phyloP scores from a whole-genome alignment of 2,329 filamentous ascomycete genomes.

The Setomelanomma holmii region DNA sequence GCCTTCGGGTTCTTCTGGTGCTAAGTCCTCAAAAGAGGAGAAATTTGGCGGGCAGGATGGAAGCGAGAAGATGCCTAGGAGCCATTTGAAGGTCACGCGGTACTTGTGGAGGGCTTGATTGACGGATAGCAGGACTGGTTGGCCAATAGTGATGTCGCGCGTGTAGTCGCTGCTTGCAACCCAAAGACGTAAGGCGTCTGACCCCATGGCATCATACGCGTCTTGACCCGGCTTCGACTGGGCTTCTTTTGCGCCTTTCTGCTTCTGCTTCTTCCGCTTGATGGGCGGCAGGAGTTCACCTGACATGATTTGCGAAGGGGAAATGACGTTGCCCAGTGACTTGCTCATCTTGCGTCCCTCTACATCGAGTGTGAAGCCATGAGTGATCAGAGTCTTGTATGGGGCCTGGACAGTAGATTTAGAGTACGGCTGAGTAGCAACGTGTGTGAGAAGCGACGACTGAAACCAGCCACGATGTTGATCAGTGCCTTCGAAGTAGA shows the following conservation, averaged over 20 bases:
- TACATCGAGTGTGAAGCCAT: constrained; percentile 91
- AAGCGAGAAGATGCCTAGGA: constrained; percentile 70
- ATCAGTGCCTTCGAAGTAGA: constrained; percentile 93
- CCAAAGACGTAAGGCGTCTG: constrained; percentile 90
- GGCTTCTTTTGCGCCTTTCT: constrained; percentile 45
- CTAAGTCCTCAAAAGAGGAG: constrained; percentile 29
- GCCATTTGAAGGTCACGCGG: constrained; percentile 87
- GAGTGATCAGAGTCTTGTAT: constrained; percentile 89
- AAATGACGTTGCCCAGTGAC: constrained; percentile 87
- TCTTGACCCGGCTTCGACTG: constrained; percentile 24
- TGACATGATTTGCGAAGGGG: constrained; percentile 82
- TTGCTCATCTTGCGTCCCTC: constrained; percentile 99
- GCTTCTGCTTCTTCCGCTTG: constrained; percentile 67
- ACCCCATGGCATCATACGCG: constrained; percentile 74
- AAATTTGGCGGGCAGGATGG: constrained; percentile 46
- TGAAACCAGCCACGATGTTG: constrained; percentile 99
- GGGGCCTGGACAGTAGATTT: constrained; percentile 62
- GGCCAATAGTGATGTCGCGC: constrained; percentile 81
- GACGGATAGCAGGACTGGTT: constrained; percentile 76
- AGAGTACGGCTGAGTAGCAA: constrained; percentile 64
- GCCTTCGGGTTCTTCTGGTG: constrained; percentile 11
- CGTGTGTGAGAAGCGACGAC: constrained; percentile 86
- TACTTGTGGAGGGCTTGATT: constrained; percentile 84
- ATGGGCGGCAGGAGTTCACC: constrained; percentile 77
- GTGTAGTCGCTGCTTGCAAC: constrained; percentile 92